phyloP scores from a whole-genome alignment of 2,329 filamentous ascomycete species.

The Talaromyces sp. region DNA sequence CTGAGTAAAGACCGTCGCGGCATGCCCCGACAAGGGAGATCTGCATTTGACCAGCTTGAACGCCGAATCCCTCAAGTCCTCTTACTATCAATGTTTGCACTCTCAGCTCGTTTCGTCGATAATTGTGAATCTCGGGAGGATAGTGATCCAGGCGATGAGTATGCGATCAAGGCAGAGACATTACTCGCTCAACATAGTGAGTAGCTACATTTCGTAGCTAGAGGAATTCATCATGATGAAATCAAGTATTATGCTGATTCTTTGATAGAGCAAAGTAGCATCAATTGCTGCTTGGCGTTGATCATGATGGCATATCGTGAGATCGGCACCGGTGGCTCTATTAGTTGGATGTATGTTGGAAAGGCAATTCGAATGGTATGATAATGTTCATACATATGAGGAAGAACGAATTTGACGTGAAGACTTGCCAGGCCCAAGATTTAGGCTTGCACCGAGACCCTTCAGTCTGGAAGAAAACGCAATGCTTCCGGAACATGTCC shows the following conservation, averaged over 20 bases:
- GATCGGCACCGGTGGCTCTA: conserved; percentile 19
- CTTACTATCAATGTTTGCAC: conserved; percentile 17
- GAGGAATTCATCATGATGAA: no score
- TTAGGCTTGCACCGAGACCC: conserved; percentile 17
- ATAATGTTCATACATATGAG: background rate
- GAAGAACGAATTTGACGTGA: background rate
- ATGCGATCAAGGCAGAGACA: conserved; percentile 17
- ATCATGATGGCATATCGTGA: conserved; percentile 19
- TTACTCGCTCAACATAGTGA: conserved; percentile 18
- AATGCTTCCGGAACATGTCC: conserved; percentile 19
- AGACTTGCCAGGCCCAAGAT: conserved; percentile 11
- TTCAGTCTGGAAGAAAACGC: conserved; percentile 18
- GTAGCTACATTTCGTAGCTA: background rate
- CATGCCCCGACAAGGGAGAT: conserved; percentile 16
- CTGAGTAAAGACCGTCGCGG: conserved; percentile 17
- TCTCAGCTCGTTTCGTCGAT: conserved; percentile 17
- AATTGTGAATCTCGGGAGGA: conserved; percentile 12
- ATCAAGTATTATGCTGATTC: background rate
- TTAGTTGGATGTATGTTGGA: conserved; percentile 19
- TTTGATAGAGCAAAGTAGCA: conserved; percentile 18
- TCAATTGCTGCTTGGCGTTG: conserved; percentile 17
- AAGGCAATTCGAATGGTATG: conserved; percentile 17
- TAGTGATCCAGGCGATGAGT: conserved; percentile 17
- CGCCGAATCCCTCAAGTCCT: conserved; percentile 18
- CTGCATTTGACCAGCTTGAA: conserved; percentile 18